A percentile compares a stretch with the other conserved stretches of the same genome.
phyloP scores from a whole-genome alignment of 495 filamentous ascomycete genomes.

The Aspergillus saccharolyticus region DNA sequence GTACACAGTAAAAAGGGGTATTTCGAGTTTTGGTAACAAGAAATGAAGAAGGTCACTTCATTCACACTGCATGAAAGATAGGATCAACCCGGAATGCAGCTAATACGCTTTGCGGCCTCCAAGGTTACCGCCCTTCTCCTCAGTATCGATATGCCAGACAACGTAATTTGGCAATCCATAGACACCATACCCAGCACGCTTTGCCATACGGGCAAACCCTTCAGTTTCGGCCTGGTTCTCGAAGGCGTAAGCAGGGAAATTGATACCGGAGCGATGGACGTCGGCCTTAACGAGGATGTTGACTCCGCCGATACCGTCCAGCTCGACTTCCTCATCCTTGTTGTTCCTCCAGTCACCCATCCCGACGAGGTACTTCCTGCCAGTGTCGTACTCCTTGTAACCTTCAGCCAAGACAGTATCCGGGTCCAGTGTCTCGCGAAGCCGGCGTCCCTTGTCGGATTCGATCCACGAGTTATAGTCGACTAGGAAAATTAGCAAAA shows the following conservation, averaged over 20 bases:
- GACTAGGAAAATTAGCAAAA: slow-evolving; percentile 47
- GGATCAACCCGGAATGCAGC: slow-evolving; percentile 4
- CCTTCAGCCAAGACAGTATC: slow-evolving; percentile 86
- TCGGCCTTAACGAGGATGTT: slow-evolving; percentile 97
- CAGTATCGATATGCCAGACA: slow-evolving; percentile 98
- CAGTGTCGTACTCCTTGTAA: slow-evolving; percentile 89
- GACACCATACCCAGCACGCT: slow-evolving; percentile 90
- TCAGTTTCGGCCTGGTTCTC: slow-evolving; percentile 99
- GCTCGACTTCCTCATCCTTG: slow-evolving; percentile 82
- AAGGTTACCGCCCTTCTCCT: slow-evolving; percentile 86
- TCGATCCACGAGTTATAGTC: slow-evolving; percentile 99
- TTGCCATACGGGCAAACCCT: slow-evolving; percentile 98
- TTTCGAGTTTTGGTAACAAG: slow-evolving; percentile 11
- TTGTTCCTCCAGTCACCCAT: slow-evolving; percentile 90
- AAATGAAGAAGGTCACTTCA: slow-evolving; percentile 18
- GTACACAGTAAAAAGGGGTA: slow-evolving; percentile 19
- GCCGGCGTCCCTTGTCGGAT: slow-evolving; percentile 71
- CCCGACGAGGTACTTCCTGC: slow-evolving; percentile 75
- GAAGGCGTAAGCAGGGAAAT: slow-evolving; percentile 95
- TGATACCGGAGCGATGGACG: slow-evolving; percentile 94
- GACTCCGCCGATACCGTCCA: slow-evolving; percentile 95
- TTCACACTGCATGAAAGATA: slow-evolving; percentile 7
- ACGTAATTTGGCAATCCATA: slow-evolving; percentile 94
- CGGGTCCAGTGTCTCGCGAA: slow-evolving; percentile 66
- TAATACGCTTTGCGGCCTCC: slow-evolving; percentile 42